phyloP scores from a whole-genome alignment of 2,329 filamentous ascomycete genomes.

The Neofusicoccum parvum region DNA sequence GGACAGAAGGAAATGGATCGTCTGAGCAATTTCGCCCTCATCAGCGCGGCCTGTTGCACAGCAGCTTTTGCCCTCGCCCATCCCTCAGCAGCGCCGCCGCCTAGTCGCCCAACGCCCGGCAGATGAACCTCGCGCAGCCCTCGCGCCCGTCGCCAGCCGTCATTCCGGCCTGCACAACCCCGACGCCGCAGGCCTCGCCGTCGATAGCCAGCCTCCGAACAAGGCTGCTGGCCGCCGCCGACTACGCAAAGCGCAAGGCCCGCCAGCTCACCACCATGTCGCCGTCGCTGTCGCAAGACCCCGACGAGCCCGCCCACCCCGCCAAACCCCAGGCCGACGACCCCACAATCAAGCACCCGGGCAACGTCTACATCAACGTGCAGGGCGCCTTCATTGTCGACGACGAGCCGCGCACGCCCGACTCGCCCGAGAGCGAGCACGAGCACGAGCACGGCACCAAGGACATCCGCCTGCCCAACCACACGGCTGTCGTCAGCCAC shows the following conservation, averaged over 20 bases:
- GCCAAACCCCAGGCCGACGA: slow-evolving; percentile 35
- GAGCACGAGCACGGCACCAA: slow-evolving; percentile 74
- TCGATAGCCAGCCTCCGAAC: slow-evolving; percentile 12
- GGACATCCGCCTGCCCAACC: slow-evolving; percentile 94
- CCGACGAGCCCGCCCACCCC: background rate
- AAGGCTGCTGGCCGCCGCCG: slow-evolving; percentile 5
- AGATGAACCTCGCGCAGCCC: slow-evolving; percentile 5
- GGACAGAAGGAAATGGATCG: slow-evolving; percentile 17
- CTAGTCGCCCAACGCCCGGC: slow-evolving; percentile 6
- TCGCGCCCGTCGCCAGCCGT: slow-evolving; percentile 7
- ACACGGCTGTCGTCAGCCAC: slow-evolving; percentile 93
- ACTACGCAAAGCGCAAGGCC: background rate
- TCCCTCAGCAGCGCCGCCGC: background rate
- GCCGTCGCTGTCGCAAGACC: slow-evolving; percentile 14
- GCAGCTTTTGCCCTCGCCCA: background rate
- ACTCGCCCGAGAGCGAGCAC: slow-evolving; percentile 39
- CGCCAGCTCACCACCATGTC: slow-evolving; percentile 12
- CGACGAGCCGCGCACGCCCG: slow-evolving; percentile 58
- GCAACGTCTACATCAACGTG: slow-evolving; percentile 89
- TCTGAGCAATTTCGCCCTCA: slow-evolving; percentile 7
- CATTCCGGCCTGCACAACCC: slow-evolving; percentile 14
- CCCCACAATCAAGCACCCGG: slow-evolving; percentile 60
- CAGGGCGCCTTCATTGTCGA: slow-evolving; percentile 96
- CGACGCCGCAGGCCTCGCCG: background rate
- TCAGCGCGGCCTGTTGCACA: slow-evolving; percentile 3